Evolutionary conservation across 1,284 basidiomycete species (phyloP), one percentile per base, ranked within the genome.

Genomic region (Ganoderma lingzhi): DNA sequence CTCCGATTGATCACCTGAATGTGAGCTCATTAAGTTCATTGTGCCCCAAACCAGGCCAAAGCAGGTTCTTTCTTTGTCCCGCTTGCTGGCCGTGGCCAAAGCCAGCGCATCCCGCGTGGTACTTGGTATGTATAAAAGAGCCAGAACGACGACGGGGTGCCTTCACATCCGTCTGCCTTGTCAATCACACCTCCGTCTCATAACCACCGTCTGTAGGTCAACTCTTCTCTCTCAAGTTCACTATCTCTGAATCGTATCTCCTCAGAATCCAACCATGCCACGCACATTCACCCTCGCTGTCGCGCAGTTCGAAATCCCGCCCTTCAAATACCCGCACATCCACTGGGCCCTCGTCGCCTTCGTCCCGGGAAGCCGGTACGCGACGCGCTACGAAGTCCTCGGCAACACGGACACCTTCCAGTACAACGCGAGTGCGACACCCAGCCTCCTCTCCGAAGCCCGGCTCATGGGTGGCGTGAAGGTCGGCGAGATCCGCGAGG

Each of bases 401-500:
- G 53, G 53, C 12, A 55, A 55, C 53, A 55, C 15, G 14, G 53
- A 55, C 53, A 55, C 53, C 28, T 55, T 14, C 53, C 14, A 28
- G 53, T 55, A 32, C 23, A 30, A 55, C 14, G 23, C 53, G 14
- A 15, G 28, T 15, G 30, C n/a, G 4, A 55, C 30, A 2, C 5
- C n/a, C 3, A 17, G 15, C 53, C 53, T 55, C 53, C 28, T 55
- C 1, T 55, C 23, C 28, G 28, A 23, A 4, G 8, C 12, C 12
- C 23, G 6, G 1, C 53, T 55, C 28, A 55, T 55, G 53, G 53
- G 53, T 28, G 53, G 53, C 53, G 53, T 15, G 53, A 55, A 55
- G 53, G 53, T 55, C 53, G 64, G 64, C 17, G 64, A 65, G 51
- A 44, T 65, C 14, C n/a, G n/a, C 2, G 55, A 28, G 44, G 35